Percentiles rank a stretch among this genome's conserved stretches.
These are phyloP conservation scores for Osmozyma mogii DNA, from an alignment of 805 yeast species.

Conservation along the genomic window DNA sequence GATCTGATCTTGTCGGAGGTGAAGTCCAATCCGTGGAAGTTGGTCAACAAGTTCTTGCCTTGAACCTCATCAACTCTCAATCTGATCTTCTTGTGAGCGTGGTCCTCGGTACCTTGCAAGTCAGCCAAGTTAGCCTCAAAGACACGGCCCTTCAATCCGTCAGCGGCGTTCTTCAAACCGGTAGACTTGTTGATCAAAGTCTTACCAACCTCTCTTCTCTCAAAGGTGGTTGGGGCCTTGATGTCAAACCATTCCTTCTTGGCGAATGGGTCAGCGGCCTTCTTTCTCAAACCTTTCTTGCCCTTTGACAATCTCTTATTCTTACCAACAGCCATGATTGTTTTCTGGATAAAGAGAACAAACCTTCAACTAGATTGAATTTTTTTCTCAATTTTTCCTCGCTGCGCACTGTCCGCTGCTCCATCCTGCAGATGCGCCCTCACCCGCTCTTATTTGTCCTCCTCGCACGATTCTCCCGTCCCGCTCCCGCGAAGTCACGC, in stretches of 20 bases:
- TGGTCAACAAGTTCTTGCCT: conserved; percentile 97
- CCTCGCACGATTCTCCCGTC: conserved; percentile 3
- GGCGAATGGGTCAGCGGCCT: conserved; percentile 98
- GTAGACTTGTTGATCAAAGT: conserved; percentile 97
- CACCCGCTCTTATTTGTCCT: conserved; percentile 2
- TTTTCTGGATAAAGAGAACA: conserved; percentile 6
- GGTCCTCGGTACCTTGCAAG: conserved; percentile 98
- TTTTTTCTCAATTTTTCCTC: conserved; percentile 7
- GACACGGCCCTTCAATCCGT: conserved; percentile 96
- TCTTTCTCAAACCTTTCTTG: conserved; percentile 98
- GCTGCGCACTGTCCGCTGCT: conserved; percentile 2
- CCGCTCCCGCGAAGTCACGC: conserved; percentile 1
- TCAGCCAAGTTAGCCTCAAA: conserved; percentile 95
- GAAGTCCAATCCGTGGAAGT: conserved; percentile 99
- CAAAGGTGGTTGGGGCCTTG: conserved; percentile 98
- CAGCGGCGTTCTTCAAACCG: conserved; percentile 97
- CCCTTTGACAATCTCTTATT: conserved; percentile 84
- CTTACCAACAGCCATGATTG: conserved; percentile 76
- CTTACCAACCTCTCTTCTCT: conserved; percentile 98
- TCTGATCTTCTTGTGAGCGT: conserved; percentile 94
- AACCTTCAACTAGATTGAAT: conserved; percentile 3
- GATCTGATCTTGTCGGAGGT: conserved; percentile 97
- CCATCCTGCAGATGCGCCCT: background rate
- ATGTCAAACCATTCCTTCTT: conserved; percentile 98
- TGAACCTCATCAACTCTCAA: conserved; percentile 98